phyloP scores from a whole-genome alignment of 345 rosid genomes.

The Eucalyptus polybractea region DNA sequence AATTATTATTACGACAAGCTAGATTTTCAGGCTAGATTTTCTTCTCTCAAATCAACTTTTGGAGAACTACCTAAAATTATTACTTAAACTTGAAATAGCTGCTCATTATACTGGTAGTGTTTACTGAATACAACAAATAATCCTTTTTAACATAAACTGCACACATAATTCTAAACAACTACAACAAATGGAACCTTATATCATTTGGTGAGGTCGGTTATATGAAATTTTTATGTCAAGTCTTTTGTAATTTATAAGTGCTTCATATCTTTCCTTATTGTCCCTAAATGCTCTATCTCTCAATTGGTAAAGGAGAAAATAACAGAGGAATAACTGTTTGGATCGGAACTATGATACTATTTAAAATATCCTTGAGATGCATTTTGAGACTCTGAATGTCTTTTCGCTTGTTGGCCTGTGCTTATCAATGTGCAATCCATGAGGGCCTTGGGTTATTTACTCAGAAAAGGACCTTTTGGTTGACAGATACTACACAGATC shows the following conservation, averaged over 20 bases:
- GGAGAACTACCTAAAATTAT: background rate
- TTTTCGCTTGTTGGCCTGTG: background rate
- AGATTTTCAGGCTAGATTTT: background rate
- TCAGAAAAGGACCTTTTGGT: background rate
- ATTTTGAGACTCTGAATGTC: background rate
- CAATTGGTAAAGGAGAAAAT: background rate
- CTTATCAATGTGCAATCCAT: background rate
- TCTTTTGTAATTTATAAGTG: background rate
- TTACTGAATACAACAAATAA: background rate
- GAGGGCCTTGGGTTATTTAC: background rate
- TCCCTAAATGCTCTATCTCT: background rate
- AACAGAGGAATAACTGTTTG: background rate
- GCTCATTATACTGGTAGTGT: background rate
- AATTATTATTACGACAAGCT: background rate
- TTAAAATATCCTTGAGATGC: background rate
- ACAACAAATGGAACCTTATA: background rate
- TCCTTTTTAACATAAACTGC: background rate
- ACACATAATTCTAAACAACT: background rate
- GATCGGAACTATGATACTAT: background rate
- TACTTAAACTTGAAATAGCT: background rate
- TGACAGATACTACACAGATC: constrained; percentile 86
- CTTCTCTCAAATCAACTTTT: background rate
- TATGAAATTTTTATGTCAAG: background rate
- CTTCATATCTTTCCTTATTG: background rate
- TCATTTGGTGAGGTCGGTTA: background rate